Conservation (phyloP, 2,329 filamentous ascomycete genomes). For the Alternaria sp. region DNA sequence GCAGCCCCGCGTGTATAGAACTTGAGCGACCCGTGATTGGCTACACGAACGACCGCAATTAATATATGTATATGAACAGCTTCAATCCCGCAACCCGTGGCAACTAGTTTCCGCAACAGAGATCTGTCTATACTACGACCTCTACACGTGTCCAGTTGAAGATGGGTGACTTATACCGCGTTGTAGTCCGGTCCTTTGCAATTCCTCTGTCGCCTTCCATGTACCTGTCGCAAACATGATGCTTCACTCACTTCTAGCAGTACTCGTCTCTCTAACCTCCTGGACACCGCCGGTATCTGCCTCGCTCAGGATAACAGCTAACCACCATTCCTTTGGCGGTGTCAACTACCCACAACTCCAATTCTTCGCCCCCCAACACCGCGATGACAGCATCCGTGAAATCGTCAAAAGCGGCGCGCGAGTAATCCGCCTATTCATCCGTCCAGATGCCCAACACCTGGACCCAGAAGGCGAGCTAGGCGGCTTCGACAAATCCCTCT, state of each 20-base stretch:
- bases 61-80: conserved; percentile 50
- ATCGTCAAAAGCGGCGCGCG: conserved; percentile 42
- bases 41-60: conserved; percentile 32
- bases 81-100: conserved; percentile 40
- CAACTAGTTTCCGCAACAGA: conserved; percentile 29
- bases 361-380: conserved; percentile 36
- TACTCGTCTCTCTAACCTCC: conserved; percentile 24
- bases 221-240: conserved; percentile 30
- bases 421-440: conserved; percentile 46
- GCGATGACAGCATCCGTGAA: conserved; percentile 41
- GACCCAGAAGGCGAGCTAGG: conserved; percentile 45
- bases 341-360: conserved; percentile 47
- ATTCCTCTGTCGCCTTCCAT: conserved; percentile 10
- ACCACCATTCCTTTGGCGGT: conserved; percentile 46
- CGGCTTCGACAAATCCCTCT: conserved; percentile 40
- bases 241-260: conserved; percentile 28
- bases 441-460: conserved; percentile 36
- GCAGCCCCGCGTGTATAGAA: neutral
- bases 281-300: conserved; percentile 23
- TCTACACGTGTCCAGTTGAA: conserved; percentile 47
- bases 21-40: conserved; percentile 34
- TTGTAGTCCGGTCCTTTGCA: conserved; percentile 15
- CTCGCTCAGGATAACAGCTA: conserved; percentile 39
- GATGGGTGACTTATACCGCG: conserved; percentile 32
- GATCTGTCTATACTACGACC: conserved; percentile 34